phyloP scores from a whole-genome alignment of 768 basidiomycete genomes.

The Austroboletus festivus region DNA sequence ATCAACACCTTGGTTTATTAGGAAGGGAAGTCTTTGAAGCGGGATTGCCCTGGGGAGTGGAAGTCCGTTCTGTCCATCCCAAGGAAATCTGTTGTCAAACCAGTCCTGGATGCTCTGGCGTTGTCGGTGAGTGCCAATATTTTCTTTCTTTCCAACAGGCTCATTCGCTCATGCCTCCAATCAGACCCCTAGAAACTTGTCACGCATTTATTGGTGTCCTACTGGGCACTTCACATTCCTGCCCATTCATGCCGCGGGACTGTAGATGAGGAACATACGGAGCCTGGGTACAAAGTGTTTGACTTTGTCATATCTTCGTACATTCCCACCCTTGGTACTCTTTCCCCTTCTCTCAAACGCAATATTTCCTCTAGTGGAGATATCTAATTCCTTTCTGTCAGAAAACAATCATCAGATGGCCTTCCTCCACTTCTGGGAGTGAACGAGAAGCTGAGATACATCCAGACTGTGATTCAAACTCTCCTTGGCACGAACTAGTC shows the following conservation, averaged over 20 bases:
- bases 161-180: not conserved
- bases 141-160: too few relatives aligned
- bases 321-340: slow-evolving; percentile 23
- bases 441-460: too few relatives aligned
- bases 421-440: too few relatives aligned
- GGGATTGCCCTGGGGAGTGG: not conserved
- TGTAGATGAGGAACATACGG: not conserved
- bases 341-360: not conserved
- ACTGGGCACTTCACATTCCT: not conserved
- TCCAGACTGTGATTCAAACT: too few relatives aligned
- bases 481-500: too few relatives aligned
- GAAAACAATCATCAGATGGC: too few relatives aligned
- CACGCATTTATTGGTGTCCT: not conserved
- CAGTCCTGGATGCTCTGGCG: not conserved
- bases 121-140: not conserved
- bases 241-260: not conserved
- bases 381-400: not conserved
- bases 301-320: slow-evolving; percentile 22
- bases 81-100: slow-evolving; percentile 3
- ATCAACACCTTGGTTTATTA: not conserved
- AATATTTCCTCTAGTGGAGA: not conserved
- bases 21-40: not conserved
- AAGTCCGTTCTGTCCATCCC: not conserved
- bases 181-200: not conserved
- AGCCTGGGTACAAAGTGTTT: not conserved